Conservation (phyloP, 371 early-diverging fungal genomes). For the Mucor racemosus region DNA sequence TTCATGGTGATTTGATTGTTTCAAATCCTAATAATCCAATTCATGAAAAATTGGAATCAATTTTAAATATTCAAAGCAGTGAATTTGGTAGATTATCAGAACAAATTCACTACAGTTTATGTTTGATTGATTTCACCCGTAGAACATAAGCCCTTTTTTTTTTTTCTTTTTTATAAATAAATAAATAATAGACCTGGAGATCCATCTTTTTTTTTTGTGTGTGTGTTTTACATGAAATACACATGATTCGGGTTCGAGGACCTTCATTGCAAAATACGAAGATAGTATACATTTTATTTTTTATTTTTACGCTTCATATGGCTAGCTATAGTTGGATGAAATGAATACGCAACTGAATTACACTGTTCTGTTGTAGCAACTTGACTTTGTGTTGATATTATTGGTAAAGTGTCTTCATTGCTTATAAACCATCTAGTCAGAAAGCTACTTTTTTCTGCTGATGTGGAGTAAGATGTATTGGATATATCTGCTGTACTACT, state of each 20-base stretch:
- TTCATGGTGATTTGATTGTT: conserved; percentile 79
- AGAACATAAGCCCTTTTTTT: conserved; percentile 33
- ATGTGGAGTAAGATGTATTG: conserved; percentile 1
- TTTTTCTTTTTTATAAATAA: not conserved
- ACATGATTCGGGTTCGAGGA: conserved; percentile 14
- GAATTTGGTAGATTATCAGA: conserved; percentile 73
- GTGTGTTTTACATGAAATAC: not conserved
- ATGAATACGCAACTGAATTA: conserved; percentile 15
- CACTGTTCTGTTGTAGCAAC: not conserved
- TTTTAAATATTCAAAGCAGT: conserved; percentile 48
- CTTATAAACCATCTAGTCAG: conserved; percentile 20
- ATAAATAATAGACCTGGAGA: conserved; percentile 7
- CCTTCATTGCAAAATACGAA: not conserved
- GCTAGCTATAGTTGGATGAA: conserved; percentile 21
- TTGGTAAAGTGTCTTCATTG: conserved; percentile 2
- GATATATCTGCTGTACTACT: not conserved
- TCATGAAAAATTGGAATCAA: conserved; percentile 51
- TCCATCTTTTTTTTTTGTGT: not conserved
- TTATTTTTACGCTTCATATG: conserved; percentile 15
- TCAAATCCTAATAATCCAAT: conserved; percentile 61
- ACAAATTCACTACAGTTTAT: conserved; percentile 80
- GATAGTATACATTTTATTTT: not conserved
- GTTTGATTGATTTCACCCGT: conserved; percentile 82
- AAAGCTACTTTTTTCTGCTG: conserved; percentile 15
- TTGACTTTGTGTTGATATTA: not conserved